These are phyloP conservation scores for Magnaporthiopsis rhizophila DNA, from an alignment of 2,329 filamentous ascomycete species.

Conservation along the genomic window DNA sequence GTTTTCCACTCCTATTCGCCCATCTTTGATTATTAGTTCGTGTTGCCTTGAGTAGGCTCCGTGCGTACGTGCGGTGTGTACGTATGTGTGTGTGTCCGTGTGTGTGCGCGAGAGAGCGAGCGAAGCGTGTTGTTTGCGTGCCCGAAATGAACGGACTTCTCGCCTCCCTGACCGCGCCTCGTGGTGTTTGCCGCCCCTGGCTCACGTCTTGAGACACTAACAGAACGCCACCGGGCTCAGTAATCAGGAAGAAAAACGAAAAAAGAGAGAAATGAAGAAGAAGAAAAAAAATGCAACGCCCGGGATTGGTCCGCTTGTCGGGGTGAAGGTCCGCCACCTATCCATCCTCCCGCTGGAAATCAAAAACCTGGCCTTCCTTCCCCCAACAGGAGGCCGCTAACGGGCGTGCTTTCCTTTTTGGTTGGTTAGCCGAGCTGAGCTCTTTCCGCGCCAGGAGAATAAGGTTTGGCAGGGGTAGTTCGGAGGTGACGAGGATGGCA, in stretches of 20 bases:
- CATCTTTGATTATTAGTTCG: neutral
- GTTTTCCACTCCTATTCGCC: conserved; percentile 8
- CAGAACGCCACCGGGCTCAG: neutral
- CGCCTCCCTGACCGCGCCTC: neutral
- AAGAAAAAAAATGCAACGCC: neutral
- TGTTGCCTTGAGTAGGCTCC: too few species aligned
- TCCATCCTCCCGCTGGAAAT: neutral
- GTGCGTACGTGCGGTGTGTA: neutral
- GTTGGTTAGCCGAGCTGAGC: neutral
- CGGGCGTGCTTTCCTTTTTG: neutral
- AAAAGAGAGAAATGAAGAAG: neutral
- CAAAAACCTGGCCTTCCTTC: too few species aligned
- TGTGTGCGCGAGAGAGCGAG: too few species aligned
- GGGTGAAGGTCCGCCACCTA: neutral
- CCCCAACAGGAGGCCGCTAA: neutral
- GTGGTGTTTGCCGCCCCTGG: neutral
- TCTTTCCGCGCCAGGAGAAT: neutral
- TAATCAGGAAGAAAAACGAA: neutral
- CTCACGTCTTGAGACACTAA: neutral
- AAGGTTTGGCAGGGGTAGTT: neutral
- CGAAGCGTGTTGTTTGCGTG: too few species aligned
- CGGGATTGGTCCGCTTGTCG: neutral
- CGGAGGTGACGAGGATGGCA: too few species aligned
- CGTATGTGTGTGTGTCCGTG: neutral
- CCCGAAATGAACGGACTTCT: neutral